Conservation (phyloP, 139 green algal species). For the Edaphochlamys debaryana region DNA sequence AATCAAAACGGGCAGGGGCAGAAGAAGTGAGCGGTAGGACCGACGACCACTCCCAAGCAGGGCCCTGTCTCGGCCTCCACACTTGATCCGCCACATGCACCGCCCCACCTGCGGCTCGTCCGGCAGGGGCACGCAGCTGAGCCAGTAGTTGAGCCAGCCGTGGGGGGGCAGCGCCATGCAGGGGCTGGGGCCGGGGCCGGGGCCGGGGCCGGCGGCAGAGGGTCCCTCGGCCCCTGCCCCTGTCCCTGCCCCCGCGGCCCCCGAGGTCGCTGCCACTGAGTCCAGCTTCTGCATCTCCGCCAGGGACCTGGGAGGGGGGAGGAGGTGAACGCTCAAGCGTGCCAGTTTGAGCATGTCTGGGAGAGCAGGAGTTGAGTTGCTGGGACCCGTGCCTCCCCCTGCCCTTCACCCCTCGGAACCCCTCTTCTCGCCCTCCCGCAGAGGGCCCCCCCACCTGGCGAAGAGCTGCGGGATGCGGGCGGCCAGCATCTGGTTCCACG, state of each 20-base stretch:
- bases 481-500: slow-evolving; percentile 58
- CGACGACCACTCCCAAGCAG: no score
- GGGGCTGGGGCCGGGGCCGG: no score
- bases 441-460: slow-evolving; percentile 13
- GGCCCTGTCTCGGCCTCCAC: no score
- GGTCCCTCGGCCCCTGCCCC: no score
- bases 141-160: slow-evolving; percentile 35
- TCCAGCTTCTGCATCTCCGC: neutral
- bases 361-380: neutral
- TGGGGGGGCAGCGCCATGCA: neutral
- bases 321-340: no score
- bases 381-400: neutral
- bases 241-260: neutral
- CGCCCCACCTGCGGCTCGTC: slow-evolving; percentile 15
- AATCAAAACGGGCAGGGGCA: neutral
- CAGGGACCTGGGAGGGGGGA: neutral
- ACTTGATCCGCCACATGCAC: no score
- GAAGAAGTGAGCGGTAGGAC: no score
- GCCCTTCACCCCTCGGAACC: neutral
- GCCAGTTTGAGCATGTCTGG: neutral
- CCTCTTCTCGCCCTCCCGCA: neutral
- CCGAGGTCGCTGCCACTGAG: no score
- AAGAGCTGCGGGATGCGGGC: slow-evolving; percentile 48
- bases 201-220: no score
- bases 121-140: slow-evolving; percentile 25